phyloP scores from a whole-genome alignment of 768 basidiomycete genomes.

The Kondoa subrosea region DNA sequence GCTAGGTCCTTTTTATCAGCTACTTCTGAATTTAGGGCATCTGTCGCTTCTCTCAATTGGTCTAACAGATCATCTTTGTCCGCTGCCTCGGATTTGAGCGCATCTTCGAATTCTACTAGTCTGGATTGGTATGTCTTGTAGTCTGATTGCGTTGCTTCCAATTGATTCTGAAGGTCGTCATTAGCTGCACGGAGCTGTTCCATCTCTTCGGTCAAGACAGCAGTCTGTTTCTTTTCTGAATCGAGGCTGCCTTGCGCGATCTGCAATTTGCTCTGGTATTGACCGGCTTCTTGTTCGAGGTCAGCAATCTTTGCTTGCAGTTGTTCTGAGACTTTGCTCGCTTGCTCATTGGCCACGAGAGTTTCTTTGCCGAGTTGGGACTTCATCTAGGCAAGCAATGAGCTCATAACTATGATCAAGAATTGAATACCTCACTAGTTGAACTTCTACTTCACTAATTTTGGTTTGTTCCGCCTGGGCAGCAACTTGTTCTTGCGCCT shows the following conservation, averaged over 20 bases:
- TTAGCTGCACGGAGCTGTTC: too few species aligned
- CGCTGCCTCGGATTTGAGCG: not conserved
- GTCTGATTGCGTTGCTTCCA: not conserved
- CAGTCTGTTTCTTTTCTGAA: too few species aligned
- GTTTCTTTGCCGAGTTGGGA: too few species aligned
- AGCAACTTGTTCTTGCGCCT: not conserved
- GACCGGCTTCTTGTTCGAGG: not conserved
- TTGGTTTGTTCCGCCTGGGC: not conserved
- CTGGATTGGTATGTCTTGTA: too few species aligned
- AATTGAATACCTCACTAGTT: too few species aligned
- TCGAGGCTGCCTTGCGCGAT: too few species aligned
- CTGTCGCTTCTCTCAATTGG: not conserved
- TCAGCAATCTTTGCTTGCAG: not conserved
- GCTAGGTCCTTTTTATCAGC: too few species aligned
- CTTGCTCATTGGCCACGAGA: not conserved
- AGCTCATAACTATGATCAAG: too few species aligned
- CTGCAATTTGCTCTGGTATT: too few species aligned
- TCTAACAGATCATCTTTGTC: not conserved
- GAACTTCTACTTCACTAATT: not conserved
- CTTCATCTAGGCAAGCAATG: too few species aligned
- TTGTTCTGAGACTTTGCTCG: not conserved
- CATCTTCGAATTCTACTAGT: not conserved
- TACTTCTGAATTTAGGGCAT: too few species aligned
- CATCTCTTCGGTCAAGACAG: too few species aligned
- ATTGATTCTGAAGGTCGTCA: not conserved